Base-by-base conservation (phyloP, 2,329 filamentous ascomycete species). In the Escovopsis sp. region DNA sequence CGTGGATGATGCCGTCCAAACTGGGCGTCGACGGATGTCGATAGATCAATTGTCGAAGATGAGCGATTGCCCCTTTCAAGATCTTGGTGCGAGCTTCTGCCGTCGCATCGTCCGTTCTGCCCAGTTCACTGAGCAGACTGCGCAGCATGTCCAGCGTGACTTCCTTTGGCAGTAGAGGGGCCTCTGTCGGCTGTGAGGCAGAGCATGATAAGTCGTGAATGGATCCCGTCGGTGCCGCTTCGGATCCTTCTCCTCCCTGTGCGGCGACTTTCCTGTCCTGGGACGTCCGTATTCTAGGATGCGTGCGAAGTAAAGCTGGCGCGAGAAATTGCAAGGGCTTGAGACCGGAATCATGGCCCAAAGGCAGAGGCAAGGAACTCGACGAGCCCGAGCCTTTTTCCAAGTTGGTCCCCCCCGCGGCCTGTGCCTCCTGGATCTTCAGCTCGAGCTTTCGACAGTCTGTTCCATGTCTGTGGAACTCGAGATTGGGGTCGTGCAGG, bases 11-110 rank as follows among this genome's bases (percentile, higher is more conserved):
- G 13, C 30, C 35, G 17, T 36, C 34, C 14, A 37, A 21, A 23
- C 39, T 32, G 4, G 41, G 36, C 10, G 39, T 43, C 27, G 44
- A 18, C 3, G 19, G 31, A 10, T 43, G 39, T 25, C 42, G 36
- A 13, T 31, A 39, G 9, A 41, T 37, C 26, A 53, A 16, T 5
- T 15, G 35, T 26, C 43, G 27, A 11, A 55, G 36, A 7, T 48
- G 31, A 6, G 27, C 15, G 16, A 41, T 39, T 10, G 45, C 48
- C 3, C 34, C 18, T 16, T 37, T 32, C 5, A 45, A 9, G 23
- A n/a, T n/a, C n/a, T n/a, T n/a, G n/a, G n/a, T 33, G 19, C 41
- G 36, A 4, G 28, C 15, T 14, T 18, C 10, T 31, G 27, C 28
- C 9, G 30, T 11, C 4, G n/a, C 17, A 23, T 33, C 15, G 11